Percentiles rank a stretch among this genome's conserved stretches.
phyloP scores from a whole-genome alignment of 495 filamentous ascomycete species.

The Sabuloglossum arenarium region DNA sequence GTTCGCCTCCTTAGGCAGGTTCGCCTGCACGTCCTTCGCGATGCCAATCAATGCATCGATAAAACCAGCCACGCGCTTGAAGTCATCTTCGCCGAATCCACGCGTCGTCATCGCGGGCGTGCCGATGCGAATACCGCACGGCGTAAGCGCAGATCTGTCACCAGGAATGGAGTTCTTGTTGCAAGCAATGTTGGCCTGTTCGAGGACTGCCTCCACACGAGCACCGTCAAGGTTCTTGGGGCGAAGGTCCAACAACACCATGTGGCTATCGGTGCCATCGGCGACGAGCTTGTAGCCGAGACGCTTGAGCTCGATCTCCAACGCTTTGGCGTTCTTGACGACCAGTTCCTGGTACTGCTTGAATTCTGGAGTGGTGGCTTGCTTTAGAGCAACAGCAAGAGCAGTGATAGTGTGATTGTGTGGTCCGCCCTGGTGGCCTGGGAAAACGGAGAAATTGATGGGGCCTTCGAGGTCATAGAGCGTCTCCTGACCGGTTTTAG shows the following conservation, averaged over 20 bases:
- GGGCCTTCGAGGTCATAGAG: constrained; percentile 86
- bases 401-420: constrained; percentile 99
- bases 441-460: constrained; percentile 99
- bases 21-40: constrained; percentile 62
- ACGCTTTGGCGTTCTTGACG: constrained; percentile 75
- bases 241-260: constrained; percentile 87
- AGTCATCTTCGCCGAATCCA: constrained; percentile 85
- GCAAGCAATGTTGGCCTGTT: constrained; percentile 95
- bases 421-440: constrained; percentile 95
- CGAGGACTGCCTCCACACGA: constrained; percentile 86
- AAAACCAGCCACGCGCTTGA: constrained; percentile 73
- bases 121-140: constrained; percentile 85
- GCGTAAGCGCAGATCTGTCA: constrained; percentile 92
- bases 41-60: constrained; percentile 69
- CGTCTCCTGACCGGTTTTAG: constrained; percentile 77
- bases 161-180: constrained; percentile 99
- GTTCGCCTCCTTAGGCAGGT: constrained; percentile 88
- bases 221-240: constrained; percentile 69
- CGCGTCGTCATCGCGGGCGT: constrained; percentile 93
- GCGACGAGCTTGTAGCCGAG: constrained; percentile 85
- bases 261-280: constrained; percentile 93
- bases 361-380: constrained; percentile 84
- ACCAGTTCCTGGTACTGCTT: constrained; percentile 90
- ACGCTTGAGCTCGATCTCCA: constrained; percentile 59
- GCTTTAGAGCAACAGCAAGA: constrained; percentile 87